Percentiles rank a stretch among this genome's conserved stretches.
Conservation (phyloP, 1,139 yeast species). For the Suhomyces choctaworum region DNA sequence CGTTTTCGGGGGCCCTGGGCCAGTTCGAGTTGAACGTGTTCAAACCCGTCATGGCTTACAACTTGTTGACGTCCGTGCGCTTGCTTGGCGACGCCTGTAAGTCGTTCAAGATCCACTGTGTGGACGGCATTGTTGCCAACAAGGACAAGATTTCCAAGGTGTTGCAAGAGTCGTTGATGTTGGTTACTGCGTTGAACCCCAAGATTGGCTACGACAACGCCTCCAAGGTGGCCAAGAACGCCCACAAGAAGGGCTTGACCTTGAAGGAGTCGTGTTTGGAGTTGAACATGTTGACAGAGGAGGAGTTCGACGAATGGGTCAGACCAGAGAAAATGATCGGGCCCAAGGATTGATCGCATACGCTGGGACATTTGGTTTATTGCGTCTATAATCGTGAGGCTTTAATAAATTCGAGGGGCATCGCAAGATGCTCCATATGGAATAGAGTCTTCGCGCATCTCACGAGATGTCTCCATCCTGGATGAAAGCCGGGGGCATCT, state of each 20-base stretch:
- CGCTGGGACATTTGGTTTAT: too few relatives aligned
- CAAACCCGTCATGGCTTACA: conserved; percentile 93
- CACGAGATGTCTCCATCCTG: too few relatives aligned
- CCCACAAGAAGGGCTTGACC: conserved; percentile 96
- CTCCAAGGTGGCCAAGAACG: conserved; percentile 96
- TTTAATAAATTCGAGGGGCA: too few relatives aligned
- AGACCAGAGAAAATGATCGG: conserved; percentile 98
- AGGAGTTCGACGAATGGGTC: conserved; percentile 95
- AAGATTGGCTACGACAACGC: conserved; percentile 98
- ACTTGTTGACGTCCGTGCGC: conserved; percentile 84
- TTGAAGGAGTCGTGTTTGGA: conserved; percentile 93
- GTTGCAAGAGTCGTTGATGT: conserved; percentile 92
- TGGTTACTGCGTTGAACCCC: conserved; percentile 97
- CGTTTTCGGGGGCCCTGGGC: conserved; percentile 97
- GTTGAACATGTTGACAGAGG: conserved; percentile 75
- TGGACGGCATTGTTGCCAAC: conserved; percentile 91
- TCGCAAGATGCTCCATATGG: too few relatives aligned
- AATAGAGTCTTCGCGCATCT: too few relatives aligned
- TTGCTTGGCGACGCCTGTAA: conserved; percentile 84
- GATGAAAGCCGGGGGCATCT: too few relatives aligned
- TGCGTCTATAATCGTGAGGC: too few relatives aligned
- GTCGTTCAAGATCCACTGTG: conserved; percentile 93
- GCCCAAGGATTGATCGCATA: conserved; percentile 57
- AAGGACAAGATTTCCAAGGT: conserved; percentile 80
- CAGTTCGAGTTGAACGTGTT: conserved; percentile 97